A percentile compares a stretch with the other conserved stretches of the same genome.
Evolutionary conservation across 2,329 filamentous ascomycete genomes (phyloP).

Genomic region (Colletotrichum cuscutae): DNA sequence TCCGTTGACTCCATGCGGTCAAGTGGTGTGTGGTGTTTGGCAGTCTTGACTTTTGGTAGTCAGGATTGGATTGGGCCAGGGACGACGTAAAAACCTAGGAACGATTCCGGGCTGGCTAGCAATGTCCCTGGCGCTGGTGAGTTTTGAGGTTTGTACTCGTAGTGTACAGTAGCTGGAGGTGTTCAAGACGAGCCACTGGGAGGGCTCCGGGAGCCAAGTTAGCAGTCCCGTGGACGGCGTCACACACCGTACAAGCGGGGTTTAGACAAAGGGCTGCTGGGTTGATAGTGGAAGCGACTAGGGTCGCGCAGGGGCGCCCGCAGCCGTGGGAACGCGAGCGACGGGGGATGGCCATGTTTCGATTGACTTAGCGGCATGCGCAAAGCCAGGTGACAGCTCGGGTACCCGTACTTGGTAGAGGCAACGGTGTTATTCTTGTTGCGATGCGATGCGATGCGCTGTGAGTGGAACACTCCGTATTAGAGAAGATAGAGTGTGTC

Average conservation of each 20-base stretch:
- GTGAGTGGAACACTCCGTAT: not conserved
- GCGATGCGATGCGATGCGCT: not conserved
- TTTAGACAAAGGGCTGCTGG: slow-evolving; percentile 29
- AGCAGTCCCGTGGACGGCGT: slow-evolving; percentile 20
- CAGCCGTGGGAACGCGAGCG: slow-evolving; percentile 19
- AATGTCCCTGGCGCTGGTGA: slow-evolving; percentile 13
- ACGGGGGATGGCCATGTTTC: slow-evolving; percentile 30
- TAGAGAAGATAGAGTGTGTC: not conserved
- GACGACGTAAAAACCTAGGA: not conserved
- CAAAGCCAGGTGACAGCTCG: not conserved
- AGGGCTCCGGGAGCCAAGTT: slow-evolving; percentile 29
- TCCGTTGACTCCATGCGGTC: not conserved
- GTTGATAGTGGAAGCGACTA: slow-evolving; percentile 16
- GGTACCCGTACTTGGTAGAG: not conserved
- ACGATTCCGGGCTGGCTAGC: not conserved
- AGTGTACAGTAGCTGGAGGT: too few relatives aligned
- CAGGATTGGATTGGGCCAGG: not conserved
- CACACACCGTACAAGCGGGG: slow-evolving; percentile 27
- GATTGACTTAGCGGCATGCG: not conserved
- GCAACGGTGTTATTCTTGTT: not conserved
- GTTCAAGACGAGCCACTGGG: not conserved
- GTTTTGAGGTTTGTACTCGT: not conserved
- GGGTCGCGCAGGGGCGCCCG: slow-evolving; percentile 28
- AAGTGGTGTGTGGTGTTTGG: too few relatives aligned
- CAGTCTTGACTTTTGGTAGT: not conserved